phyloP scores from a whole-genome alignment of 352 stramenopile species.

The Pythium utonaiense region DNA sequence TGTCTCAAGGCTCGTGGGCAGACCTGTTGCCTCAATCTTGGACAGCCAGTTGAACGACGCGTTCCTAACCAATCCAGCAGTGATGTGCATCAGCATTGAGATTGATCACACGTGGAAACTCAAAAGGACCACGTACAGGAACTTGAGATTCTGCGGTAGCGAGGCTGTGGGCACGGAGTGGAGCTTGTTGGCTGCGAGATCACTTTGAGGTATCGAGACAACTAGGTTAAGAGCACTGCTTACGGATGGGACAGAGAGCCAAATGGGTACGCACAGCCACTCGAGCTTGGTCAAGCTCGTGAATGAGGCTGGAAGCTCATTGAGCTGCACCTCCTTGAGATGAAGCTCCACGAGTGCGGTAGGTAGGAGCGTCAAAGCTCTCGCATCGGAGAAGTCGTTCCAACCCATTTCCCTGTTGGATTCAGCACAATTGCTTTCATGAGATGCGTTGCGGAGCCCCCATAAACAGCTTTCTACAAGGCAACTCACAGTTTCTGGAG shows the following conservation, averaged over 20 bases:
- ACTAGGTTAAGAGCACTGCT: background rate
- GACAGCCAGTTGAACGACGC: constrained; percentile 14
- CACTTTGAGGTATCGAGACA: background rate
- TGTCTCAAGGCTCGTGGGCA: constrained; percentile 8
- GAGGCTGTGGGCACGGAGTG: background rate
- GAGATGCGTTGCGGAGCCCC: background rate
- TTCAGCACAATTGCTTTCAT: background rate
- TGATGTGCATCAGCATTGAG: background rate
- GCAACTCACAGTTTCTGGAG: constrained; percentile 32
- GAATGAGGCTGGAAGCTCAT: constrained; percentile 25
- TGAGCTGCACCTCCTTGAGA: constrained; percentile 18
- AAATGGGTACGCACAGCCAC: constrained; percentile 2
- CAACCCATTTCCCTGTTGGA: constrained; percentile 29
- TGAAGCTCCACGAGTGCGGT: constrained; percentile 27
- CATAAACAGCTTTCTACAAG: background rate
- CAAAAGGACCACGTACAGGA: constrained; percentile 4
- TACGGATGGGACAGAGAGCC: too few relatives aligned
- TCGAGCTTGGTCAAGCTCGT: constrained; percentile 22
- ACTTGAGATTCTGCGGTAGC: constrained; percentile 11
- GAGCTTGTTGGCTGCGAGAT: constrained; percentile 4
- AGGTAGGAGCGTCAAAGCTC: constrained; percentile 24
- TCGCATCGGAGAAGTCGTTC: constrained; percentile 31
- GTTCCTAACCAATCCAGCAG: constrained; percentile 4
- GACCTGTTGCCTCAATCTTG: constrained; percentile 6
- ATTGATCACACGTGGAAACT: too few relatives aligned